These are phyloP conservation scores for Phialophora verrucosa DNA, from an alignment of 2,329 filamentous ascomycete genomes.

Conservation along the genomic window DNA sequence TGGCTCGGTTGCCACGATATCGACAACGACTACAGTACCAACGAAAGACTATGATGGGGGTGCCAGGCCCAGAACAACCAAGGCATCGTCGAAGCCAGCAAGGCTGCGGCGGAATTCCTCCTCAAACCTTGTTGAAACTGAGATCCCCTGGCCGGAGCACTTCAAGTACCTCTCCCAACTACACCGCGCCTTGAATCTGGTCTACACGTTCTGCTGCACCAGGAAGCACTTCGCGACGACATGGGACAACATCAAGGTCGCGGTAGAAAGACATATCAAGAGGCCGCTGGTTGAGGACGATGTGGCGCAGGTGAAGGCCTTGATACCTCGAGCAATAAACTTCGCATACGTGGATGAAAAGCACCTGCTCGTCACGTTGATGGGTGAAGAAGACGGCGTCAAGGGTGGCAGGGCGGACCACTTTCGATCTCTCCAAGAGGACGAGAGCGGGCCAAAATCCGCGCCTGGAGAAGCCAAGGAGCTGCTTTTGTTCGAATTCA, in stretches of 20 bases:
- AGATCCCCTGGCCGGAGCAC: slow-evolving; percentile 72
- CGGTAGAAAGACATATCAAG: slow-evolving; percentile 83
- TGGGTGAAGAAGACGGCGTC: slow-evolving; percentile 71
- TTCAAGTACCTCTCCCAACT: slow-evolving; percentile 76
- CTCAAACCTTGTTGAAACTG: slow-evolving; percentile 54
- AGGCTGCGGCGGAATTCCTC: slow-evolving; percentile 55
- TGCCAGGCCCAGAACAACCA: slow-evolving; percentile 55
- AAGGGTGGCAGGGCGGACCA: slow-evolving; percentile 62
- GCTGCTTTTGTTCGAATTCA: slow-evolving; percentile 87
- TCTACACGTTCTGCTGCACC: slow-evolving; percentile 93
- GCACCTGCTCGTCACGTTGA: slow-evolving; percentile 78
- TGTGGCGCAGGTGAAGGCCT: slow-evolving; percentile 77
- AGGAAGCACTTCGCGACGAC: slow-evolving; percentile 92
- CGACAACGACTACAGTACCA: slow-evolving; percentile 54
- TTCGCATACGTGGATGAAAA: slow-evolving; percentile 88
- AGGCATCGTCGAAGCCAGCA: slow-evolving; percentile 46
- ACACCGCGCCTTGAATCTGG: slow-evolving; percentile 84
- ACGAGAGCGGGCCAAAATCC: slow-evolving; percentile 46
- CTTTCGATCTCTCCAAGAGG: slow-evolving; percentile 51
- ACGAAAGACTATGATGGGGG: slow-evolving; percentile 65
- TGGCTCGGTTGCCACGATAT: slow-evolving; percentile 11
- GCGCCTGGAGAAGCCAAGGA: slow-evolving; percentile 57
- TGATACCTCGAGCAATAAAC: slow-evolving; percentile 77
- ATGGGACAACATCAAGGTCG: slow-evolving; percentile 81
- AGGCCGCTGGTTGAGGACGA: slow-evolving; percentile 74